Percentiles rank a stretch among this genome's conserved stretches.
Conservation (phyloP, 2,329 filamentous ascomycete genomes). For the Aspergillus felis region DNA sequence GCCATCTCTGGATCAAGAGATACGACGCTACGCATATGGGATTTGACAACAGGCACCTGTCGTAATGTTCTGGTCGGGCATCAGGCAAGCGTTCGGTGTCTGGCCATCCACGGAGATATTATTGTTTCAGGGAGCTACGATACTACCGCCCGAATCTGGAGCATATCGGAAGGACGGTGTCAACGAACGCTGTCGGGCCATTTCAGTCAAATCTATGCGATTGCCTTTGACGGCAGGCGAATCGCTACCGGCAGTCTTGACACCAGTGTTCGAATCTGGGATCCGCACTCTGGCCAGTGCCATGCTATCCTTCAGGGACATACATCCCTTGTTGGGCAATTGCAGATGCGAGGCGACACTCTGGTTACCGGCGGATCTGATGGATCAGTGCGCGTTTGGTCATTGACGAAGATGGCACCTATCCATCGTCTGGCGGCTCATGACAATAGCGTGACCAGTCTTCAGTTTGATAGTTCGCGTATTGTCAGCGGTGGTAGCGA, state of each 20-base stretch:
- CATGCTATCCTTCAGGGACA: constrained; percentile 93
- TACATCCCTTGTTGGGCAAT: constrained; percentile 90
- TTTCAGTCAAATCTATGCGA: constrained; percentile 98
- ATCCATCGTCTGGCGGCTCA: constrained; percentile 94
- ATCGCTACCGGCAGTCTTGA: constrained; percentile 95
- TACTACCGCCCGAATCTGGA: constrained; percentile 95
- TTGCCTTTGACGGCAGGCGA: constrained; percentile 90
- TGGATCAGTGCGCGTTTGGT: constrained; percentile 95
- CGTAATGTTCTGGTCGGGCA: constrained; percentile 90
- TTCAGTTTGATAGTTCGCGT: constrained; percentile 93
- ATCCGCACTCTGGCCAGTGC: constrained; percentile 80
- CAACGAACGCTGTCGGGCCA: constrained; percentile 86
- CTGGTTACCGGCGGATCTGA: constrained; percentile 95
- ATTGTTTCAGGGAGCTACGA: constrained; percentile 99
- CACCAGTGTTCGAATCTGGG: constrained; percentile 96
- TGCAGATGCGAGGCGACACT: constrained; percentile 92
- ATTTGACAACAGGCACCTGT: constrained; percentile 82
- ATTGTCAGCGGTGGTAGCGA: constrained; percentile 96
- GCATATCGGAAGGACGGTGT: constrained; percentile 91
- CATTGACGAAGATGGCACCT: constrained; percentile 79
- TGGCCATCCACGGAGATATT: constrained; percentile 93
- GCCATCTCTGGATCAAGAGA: constrained; percentile 96
- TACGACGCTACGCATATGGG: constrained; percentile 92
- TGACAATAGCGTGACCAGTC: constrained; percentile 95
- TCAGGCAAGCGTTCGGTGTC: constrained; percentile 88